Evolutionary conservation across 169 alveolate genomes (phyloP).

Genomic region (Eimeria praecox): DNA sequence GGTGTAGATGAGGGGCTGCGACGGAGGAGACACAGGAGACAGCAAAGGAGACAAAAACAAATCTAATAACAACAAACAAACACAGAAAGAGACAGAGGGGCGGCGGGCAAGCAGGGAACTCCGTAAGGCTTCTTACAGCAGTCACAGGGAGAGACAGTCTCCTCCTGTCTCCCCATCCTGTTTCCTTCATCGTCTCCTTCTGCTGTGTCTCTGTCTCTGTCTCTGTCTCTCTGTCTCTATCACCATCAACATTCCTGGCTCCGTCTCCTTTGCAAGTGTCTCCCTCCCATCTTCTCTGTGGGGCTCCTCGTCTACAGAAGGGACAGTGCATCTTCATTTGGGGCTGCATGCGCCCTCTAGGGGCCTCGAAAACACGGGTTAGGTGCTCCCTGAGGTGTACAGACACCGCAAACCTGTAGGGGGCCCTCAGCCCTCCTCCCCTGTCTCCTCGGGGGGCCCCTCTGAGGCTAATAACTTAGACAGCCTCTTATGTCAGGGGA

Average conservation of each 20-base stretch:
- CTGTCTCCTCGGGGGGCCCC: no score
- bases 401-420: slow-evolving; percentile 1
- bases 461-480: no score
- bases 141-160: no score
- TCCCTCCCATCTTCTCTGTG: not conserved
- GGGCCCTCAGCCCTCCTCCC: not conserved
- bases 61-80: not conserved
- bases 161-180: not conserved
- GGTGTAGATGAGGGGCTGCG: slow-evolving; percentile 73
- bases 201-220: slow-evolving; percentile 29
- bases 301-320: no score
- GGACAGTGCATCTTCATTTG: no score
- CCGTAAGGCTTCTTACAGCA: not conserved
- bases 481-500: no score
- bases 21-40: not conserved
- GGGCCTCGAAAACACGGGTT: not conserved
- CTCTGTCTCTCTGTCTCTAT: not conserved
- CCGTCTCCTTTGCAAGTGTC: not conserved
- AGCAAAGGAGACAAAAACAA: not conserved
- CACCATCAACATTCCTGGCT: no score
- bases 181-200: not conserved
- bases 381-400: slow-evolving; percentile 45
- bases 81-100: not conserved
- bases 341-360: not conserved
- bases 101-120: not conserved